Evolutionary conservation across 164 flowering plant species (phyloP), one percentile per base, ranked within the genome.

Genomic region (Annona squamosa): DNA sequence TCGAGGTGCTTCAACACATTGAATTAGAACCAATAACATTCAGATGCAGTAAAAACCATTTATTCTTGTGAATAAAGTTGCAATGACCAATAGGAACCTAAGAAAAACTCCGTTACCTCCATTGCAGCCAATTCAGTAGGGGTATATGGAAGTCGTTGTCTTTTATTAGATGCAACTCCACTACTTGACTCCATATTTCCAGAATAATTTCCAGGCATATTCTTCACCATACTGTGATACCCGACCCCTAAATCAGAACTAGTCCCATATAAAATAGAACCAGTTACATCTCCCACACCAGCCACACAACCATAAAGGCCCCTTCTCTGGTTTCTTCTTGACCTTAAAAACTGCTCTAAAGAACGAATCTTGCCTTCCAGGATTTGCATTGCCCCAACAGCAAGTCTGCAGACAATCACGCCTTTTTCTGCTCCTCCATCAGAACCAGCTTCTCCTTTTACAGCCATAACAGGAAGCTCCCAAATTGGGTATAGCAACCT

Each of bases 231-330:
- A 78, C 87, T 86, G 68, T 85, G 82, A 70, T 90, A 98, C 75
- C 88, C 86, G 77, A 77, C 78, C 68, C 84, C 88, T 65, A 84
- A 68, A 63, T 87, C 93, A 56, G 89, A 79, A 81, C 86, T 83
- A 71, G 80, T 76, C 78, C 91, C 91, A 78, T 88, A 89, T 66
- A 93, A 81, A 75, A 93, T 93, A 64, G 98, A 95, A 77, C 99
- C 97, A 61, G 91, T 90, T 77, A 85, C 48, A 65, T 95, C 97
- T 69, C 99, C 99, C 13, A 89, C 74, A 73, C 99, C 98, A 72
- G 93, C 96, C 72, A 93, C 97, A 83, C 87, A 87, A 43, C 98
- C 98, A 83, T 91, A 95, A 4, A 95, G 90, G 42, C 99, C 99
- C 73, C 98, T 86, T 73, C 95, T 88, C 80, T 91, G 99, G 79